A percentile compares a stretch with the other conserved stretches of the same genome.
Conservation (phyloP, 306 rosid species). For the Trichosanthes truncata region DNA sequence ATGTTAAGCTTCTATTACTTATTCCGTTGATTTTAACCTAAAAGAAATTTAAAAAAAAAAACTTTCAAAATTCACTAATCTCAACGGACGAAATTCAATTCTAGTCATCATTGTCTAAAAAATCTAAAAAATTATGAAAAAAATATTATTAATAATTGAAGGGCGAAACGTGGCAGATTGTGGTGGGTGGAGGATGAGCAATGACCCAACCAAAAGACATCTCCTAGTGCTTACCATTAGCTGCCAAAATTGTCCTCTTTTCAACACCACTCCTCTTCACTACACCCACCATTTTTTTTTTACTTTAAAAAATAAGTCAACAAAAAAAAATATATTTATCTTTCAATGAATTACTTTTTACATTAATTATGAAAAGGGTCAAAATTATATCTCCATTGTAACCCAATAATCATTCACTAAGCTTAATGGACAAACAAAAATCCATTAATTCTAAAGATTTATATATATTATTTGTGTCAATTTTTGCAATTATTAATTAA, state of each 20-base stretch:
- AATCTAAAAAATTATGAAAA: neutral
- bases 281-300: neutral
- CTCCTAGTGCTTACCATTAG: neutral
- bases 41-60: no score
- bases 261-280: neutral
- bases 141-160: neutral
- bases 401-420: neutral
- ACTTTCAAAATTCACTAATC: no score
- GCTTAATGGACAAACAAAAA: neutral
- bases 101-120: no score
- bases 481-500: neutral
- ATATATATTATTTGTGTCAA: neutral
- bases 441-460: neutral
- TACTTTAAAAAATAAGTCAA: neutral
- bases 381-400: neutral
- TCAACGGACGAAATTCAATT: no score
- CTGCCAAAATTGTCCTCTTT: conserved; percentile 1
- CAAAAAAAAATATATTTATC: neutral
- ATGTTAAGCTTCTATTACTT: no score
- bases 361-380: neutral
- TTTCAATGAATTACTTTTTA: neutral
- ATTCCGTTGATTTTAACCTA: no score
- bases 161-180: neutral
- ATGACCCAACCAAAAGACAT: conserved; percentile 1
- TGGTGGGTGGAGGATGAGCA: neutral